phyloP scores from a whole-genome alignment of 2,329 filamentous ascomycete genomes.

The Penicillium sp. region DNA sequence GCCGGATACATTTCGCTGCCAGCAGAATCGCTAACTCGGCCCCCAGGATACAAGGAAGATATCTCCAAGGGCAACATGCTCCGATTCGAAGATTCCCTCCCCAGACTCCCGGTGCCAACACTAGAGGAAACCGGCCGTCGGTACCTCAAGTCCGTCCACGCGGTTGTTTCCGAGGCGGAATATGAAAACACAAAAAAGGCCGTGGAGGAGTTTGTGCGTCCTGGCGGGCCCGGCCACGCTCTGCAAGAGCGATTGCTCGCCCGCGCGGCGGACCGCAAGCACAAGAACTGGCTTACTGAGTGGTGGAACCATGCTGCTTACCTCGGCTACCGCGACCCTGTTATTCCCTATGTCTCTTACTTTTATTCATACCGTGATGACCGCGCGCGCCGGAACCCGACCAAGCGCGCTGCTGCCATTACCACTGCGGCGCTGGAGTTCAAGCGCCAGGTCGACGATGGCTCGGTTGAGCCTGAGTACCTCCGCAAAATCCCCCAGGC shows the following conservation, averaged over 20 bases:
- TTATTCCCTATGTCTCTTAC: slow-evolving; percentile 98
- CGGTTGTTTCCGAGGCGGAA: slow-evolving; percentile 63
- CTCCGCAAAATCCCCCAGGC: slow-evolving; percentile 98
- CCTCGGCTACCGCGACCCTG: slow-evolving; percentile 88
- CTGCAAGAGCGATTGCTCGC: slow-evolving; percentile 88
- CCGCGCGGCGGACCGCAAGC: slow-evolving; percentile 75
- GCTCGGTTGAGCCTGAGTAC: slow-evolving; percentile 91
- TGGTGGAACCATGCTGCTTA: slow-evolving; percentile 99
- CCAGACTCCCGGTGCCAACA: slow-evolving; percentile 65
- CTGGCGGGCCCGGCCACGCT: slow-evolving; percentile 79
- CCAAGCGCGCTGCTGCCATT: slow-evolving; percentile 90
- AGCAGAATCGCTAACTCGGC: neutral
- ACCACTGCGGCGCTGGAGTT: slow-evolving; percentile 86
- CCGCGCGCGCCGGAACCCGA: slow-evolving; percentile 80
- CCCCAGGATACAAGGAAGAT: slow-evolving; percentile 67
- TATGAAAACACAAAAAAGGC: slow-evolving; percentile 72
- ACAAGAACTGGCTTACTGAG: slow-evolving; percentile 93
- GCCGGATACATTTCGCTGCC: neutral
- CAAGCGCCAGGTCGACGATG: slow-evolving; percentile 85
- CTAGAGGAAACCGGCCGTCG: slow-evolving; percentile 68
- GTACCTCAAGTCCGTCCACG: slow-evolving; percentile 70
- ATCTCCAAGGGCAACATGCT: slow-evolving; percentile 67
- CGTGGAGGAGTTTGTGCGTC: slow-evolving; percentile 84
- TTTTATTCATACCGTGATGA: slow-evolving; percentile 99
- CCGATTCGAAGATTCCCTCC: slow-evolving; percentile 69